These are phyloP conservation scores for Penicillium coprophilum DNA, from an alignment of 495 filamentous ascomycete genomes.

Conservation along the genomic window DNA sequence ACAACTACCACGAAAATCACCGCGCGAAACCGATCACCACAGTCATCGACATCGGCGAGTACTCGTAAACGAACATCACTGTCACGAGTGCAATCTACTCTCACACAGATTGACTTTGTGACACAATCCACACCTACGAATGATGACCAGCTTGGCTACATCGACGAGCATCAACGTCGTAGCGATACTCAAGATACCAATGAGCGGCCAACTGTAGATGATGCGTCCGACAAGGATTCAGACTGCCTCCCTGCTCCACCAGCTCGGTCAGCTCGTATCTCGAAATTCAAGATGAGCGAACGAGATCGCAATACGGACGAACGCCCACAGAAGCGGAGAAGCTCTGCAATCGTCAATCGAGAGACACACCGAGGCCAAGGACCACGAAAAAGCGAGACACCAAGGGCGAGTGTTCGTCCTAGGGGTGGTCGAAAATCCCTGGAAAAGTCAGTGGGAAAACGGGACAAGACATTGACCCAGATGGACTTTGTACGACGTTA, in stretches of 20 bases:
- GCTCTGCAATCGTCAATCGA: not conserved
- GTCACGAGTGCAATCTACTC: conserved; percentile 35
- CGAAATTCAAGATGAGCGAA: conserved; percentile 25
- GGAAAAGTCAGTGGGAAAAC: conserved; percentile 24
- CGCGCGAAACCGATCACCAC: conserved; percentile 23
- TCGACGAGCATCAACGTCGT: conserved; percentile 15
- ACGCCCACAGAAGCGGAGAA: conserved; percentile 20
- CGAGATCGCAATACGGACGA: conserved; percentile 7
- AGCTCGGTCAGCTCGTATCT: conserved; percentile 15
- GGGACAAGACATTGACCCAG: conserved; percentile 47
- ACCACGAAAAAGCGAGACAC: conserved; percentile 17
- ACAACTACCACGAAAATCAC: conserved; percentile 24
- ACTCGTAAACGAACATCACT: conserved; percentile 25
- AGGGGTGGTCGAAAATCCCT: conserved; percentile 29
- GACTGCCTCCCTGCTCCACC: conserved; percentile 25
- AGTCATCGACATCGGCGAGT: conserved; percentile 22
- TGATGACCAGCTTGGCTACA: conserved; percentile 38
- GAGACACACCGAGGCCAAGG: conserved; percentile 4
- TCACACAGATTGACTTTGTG: conserved; percentile 49
- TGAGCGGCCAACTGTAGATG: conserved; percentile 30
- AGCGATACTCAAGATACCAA: conserved; percentile 1
- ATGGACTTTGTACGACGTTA: conserved; percentile 48
- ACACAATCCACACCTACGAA: conserved; percentile 25
- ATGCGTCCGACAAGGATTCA: conserved; percentile 29
- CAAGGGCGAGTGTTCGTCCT: conserved; percentile 22